Evolutionary conservation across 23 red algal species (phyloP).

Genomic region (Gracilaria caudata): DNA sequence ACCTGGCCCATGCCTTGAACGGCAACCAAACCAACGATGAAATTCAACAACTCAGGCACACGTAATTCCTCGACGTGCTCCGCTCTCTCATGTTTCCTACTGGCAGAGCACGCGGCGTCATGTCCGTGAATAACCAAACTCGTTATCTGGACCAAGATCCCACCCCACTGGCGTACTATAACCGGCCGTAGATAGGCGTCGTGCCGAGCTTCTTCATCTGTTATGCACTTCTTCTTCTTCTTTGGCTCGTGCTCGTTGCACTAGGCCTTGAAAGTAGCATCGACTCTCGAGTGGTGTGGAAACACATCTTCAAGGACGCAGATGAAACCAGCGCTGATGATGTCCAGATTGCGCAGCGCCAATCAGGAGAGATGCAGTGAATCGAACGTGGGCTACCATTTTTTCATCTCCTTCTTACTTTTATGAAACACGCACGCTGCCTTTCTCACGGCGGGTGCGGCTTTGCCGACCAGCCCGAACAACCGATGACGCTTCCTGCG

Average conservation of each 20-base stretch:
- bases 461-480: too few relatives aligned
- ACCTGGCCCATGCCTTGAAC: not conserved
- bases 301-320: not conserved
- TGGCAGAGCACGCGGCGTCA: not conserved
- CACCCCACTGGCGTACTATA: not conserved
- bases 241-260: not conserved
- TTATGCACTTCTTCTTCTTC: not conserved
- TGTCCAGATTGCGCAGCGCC: not conserved
- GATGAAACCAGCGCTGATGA: not conserved
- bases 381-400: not conserved
- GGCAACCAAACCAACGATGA: not conserved
- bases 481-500: too few relatives aligned
- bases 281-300: not conserved
- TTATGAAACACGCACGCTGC: too few relatives aligned
- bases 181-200: slow-evolving; percentile 1
- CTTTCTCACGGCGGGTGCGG: too few relatives aligned
- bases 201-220: slow-evolving; percentile 20
- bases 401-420: too few relatives aligned
- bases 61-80: slow-evolving; percentile 8
- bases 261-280: not conserved
- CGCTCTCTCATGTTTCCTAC: slow-evolving; percentile 4
- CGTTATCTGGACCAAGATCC: not conserved
- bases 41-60: not conserved
- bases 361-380: not conserved
- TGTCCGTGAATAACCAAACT: not conserved